phyloP scores from a whole-genome alignment of 2,329 filamentous ascomycete genomes.

The Monilinia laxa region DNA sequence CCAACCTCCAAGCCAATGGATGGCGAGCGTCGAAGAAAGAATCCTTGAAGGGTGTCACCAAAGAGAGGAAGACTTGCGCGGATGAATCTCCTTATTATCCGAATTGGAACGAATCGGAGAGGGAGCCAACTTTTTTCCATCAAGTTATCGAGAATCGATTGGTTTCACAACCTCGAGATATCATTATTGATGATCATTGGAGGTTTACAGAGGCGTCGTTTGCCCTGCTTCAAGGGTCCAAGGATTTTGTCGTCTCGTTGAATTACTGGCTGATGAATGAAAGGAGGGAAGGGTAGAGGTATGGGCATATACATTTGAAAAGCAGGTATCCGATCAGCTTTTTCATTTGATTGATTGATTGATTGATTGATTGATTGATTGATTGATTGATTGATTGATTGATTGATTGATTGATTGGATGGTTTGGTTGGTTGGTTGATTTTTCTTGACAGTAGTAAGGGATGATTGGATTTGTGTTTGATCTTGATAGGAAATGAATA shows the following conservation, averaged over 20 bases:
- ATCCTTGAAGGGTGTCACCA: not conserved
- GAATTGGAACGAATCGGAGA: slow-evolving; percentile 21
- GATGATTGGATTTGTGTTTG: not conserved
- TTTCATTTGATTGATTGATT: not conserved
- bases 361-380: not conserved
- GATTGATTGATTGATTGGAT: not conserved
- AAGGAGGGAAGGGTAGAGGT: not conserved
- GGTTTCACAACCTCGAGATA: slow-evolving; percentile 20
- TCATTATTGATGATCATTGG: slow-evolving; percentile 23
- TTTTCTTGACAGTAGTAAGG: not conserved
- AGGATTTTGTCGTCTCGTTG: not conserved
- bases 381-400: not conserved
- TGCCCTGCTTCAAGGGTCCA: slow-evolving; percentile 22
- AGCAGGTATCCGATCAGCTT: not conserved
- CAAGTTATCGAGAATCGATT: slow-evolving; percentile 9
- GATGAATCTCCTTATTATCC: slow-evolving; percentile 16
- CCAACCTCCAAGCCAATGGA: no score
- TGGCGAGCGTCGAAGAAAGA: no score
- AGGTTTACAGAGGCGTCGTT: slow-evolving; percentile 8
- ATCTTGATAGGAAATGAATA: not conserved
- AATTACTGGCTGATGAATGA: slow-evolving; percentile 10
- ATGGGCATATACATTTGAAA: not conserved
- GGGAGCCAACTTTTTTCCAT: slow-evolving; percentile 3
- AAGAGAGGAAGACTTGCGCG: not conserved
- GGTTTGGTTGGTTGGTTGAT: no score